Percentiles rank a stretch among this genome's conserved stretches.
phyloP scores from a whole-genome alignment of 2,329 filamentous ascomycete genomes.

The Zalaria obscura region DNA sequence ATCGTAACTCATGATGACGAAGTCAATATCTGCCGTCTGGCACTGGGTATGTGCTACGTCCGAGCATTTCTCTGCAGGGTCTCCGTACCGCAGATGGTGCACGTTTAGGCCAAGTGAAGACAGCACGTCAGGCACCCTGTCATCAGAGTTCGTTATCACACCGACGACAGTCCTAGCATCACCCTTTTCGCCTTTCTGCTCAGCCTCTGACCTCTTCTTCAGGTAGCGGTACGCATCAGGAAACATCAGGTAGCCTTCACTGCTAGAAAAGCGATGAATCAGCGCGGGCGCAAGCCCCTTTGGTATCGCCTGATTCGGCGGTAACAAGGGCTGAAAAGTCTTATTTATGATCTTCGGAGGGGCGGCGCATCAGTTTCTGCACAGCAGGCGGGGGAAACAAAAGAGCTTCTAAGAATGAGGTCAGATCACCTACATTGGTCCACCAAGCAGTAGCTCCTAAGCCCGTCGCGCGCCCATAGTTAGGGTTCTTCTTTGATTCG shows the following conservation, averaged over 20 bases:
- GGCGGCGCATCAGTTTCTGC: too few species aligned
- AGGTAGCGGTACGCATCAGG: conserved; percentile 33
- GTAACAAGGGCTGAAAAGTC: conserved; percentile 34
- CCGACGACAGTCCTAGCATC: conserved; percentile 30
- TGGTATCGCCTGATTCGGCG: conserved; percentile 23
- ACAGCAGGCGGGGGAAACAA: too few species aligned
- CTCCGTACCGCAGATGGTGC: conserved; percentile 19
- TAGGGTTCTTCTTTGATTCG: conserved; percentile 35
- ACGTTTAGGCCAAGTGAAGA: conserved; percentile 38
- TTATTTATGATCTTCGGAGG: conserved; percentile 35
- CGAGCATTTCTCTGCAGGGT: background rate
- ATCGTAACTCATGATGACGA: conserved; percentile 49
- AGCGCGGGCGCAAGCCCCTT: conserved; percentile 33
- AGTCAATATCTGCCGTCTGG: conserved; percentile 31
- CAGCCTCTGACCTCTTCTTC: conserved; percentile 19
- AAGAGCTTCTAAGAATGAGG: background rate
- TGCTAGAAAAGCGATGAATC: conserved; percentile 38
- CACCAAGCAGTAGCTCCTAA: conserved; percentile 44
- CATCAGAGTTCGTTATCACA: conserved; percentile 49
- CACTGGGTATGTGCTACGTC: conserved; percentile 1
- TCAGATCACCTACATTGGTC: conserved; percentile 34
- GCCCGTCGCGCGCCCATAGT: conserved; percentile 41
- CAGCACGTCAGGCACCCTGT: conserved; percentile 41
- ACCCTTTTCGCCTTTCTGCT: background rate
- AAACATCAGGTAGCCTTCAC: conserved; percentile 37